These are phyloP conservation scores for Graphium sp. DNA, from an alignment of 2,329 filamentous ascomycete genomes.

Conservation along the genomic window DNA sequence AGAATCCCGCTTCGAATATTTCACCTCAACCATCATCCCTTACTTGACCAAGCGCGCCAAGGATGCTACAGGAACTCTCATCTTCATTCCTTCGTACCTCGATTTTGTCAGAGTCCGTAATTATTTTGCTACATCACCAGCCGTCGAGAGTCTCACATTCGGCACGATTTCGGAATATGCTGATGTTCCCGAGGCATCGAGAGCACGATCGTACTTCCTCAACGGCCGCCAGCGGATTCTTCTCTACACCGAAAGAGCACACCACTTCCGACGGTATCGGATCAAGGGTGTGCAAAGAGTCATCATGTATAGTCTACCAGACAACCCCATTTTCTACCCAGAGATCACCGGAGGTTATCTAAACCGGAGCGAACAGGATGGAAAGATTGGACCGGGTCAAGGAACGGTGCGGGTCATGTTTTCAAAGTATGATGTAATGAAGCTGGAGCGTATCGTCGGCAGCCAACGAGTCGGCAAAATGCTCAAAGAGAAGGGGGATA, in stretches of 20 bases:
- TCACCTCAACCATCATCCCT: constrained; percentile 67
- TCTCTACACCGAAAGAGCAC: constrained; percentile 87
- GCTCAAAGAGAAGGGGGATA: constrained; percentile 71
- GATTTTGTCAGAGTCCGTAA: constrained; percentile 92
- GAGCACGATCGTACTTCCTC: constrained; percentile 76
- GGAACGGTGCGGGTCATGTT: constrained; percentile 52
- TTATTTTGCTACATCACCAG: constrained; percentile 59
- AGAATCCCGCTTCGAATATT: constrained; percentile 80
- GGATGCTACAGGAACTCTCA: constrained; percentile 51
- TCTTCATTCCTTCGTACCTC: constrained; percentile 87
- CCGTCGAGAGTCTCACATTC: constrained; percentile 42
- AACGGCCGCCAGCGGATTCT: constrained; percentile 68
- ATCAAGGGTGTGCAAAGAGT: constrained; percentile 68
- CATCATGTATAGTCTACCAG: constrained; percentile 81
- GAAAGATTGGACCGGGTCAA: constrained; percentile 36
- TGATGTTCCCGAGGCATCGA: constrained; percentile 57
- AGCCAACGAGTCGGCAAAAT: constrained; percentile 67
- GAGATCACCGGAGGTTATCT: constrained; percentile 59
- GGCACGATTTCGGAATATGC: constrained; percentile 84
- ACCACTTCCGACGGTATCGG: constrained; percentile 84
- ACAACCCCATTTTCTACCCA: constrained; percentile 69
- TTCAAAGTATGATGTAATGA: constrained; percentile 77
- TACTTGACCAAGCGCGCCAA: constrained; percentile 52
- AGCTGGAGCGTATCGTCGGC: constrained; percentile 77
- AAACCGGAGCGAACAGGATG: constrained; percentile 37